Evolutionary conservation across 495 filamentous ascomycete genomes (phyloP).

Genomic region (Bathelium albidoporum): DNA sequence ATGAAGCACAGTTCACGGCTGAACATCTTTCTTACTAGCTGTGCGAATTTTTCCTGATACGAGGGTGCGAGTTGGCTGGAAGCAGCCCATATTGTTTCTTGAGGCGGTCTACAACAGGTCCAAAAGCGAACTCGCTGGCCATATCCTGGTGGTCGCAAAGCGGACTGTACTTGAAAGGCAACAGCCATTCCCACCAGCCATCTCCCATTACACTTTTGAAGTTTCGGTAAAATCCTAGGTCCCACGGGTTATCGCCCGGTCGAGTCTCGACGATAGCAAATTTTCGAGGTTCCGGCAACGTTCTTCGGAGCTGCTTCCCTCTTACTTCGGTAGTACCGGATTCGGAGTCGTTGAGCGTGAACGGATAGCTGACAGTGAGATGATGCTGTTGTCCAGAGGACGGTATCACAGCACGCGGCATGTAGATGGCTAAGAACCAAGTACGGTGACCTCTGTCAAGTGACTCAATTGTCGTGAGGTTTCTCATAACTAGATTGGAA

Average conservation of each 20-base stretch:
- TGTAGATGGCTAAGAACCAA: conserved; percentile 62
- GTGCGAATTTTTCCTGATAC: neutral
- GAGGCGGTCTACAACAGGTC: neutral
- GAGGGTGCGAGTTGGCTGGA: neutral
- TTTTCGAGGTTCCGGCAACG: conserved; percentile 11
- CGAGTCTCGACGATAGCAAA: conserved; percentile 22
- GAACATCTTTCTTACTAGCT: neutral
- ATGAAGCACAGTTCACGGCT: too few relatives aligned
- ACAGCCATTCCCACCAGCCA: conserved; percentile 17
- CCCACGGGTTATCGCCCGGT: conserved; percentile 23
- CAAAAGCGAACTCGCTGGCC: neutral
- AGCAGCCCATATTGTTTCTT: neutral
- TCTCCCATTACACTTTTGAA: conserved; percentile 16
- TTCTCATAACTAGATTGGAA: conserved; percentile 54
- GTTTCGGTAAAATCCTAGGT: conserved; percentile 17
- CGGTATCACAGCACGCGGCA: neutral
- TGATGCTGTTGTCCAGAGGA: neutral
- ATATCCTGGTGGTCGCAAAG: conserved; percentile 14
- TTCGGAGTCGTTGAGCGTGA: neutral
- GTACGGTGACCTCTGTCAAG: conserved; percentile 50
- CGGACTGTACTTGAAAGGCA: conserved; percentile 19
- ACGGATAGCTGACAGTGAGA: neutral
- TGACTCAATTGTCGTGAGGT: conserved; percentile 76
- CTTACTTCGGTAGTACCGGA: neutral
- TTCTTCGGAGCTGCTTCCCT: neutral